Conservation (phyloP, 768 basidiomycete genomes). For the Termitomyces sp. region DNA sequence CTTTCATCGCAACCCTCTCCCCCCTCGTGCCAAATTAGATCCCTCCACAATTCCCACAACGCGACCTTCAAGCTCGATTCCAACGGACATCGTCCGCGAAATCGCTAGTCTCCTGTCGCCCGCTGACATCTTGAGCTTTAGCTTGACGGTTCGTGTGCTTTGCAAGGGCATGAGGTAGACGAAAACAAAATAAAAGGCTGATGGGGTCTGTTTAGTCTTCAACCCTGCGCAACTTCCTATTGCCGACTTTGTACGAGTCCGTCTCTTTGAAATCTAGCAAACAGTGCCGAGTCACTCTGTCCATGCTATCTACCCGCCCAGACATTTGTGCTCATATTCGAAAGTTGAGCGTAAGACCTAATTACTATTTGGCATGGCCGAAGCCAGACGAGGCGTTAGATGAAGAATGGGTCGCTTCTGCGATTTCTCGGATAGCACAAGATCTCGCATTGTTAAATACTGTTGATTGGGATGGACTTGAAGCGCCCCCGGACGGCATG, state of each 20-base stretch:
- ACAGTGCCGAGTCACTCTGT: conserved; percentile 34
- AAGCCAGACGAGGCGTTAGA: conserved; percentile 36
- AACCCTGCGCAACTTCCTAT: conserved; percentile 27
- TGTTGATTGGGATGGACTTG: conserved; percentile 53
- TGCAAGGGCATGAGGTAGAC: not conserved
- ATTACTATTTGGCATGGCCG: conserved; percentile 53
- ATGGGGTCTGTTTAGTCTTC: conserved; percentile 24
- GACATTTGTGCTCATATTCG: conserved; percentile 37
- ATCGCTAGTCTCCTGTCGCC: conserved; percentile 33
- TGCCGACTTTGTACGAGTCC: conserved; percentile 42
- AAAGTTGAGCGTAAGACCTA: conserved; percentile 44
- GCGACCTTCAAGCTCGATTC: conserved; percentile 27
- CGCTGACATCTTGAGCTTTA: conserved; percentile 39
- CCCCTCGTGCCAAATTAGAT: conserved; percentile 22
- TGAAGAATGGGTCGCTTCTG: conserved; percentile 39
- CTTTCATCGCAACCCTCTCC: conserved; percentile 29
- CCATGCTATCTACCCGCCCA: conserved; percentile 31
- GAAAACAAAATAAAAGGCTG: not conserved
- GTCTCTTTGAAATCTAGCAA: conserved; percentile 42
- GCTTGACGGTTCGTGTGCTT: conserved; percentile 33
- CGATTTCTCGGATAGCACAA: conserved; percentile 31
- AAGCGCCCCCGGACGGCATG: conserved; percentile 39
- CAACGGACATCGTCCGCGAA: conserved; percentile 37
- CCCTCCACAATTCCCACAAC: conserved; percentile 23
- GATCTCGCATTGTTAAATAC: conserved; percentile 34